Evolutionary conservation across 2,329 filamentous ascomycete species (phyloP), one percentile per base, ranked within the genome.

Genomic region (Colletotrichum lini): DNA sequence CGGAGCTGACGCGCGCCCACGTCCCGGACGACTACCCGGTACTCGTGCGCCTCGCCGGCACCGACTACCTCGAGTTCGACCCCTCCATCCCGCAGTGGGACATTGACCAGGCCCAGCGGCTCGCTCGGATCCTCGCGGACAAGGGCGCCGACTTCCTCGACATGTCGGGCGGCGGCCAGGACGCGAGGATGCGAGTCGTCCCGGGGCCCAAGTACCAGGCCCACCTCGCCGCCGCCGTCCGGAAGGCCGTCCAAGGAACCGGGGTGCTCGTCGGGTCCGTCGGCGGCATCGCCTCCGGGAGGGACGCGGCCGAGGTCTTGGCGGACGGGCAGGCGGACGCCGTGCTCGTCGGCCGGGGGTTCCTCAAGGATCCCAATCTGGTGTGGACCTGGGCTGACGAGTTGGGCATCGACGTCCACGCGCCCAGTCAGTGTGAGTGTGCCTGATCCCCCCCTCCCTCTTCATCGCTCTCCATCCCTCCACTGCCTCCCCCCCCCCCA

Each of bases 131-230:
- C 0, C 84, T 95, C 0, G 90, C 90, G 0, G 87, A 87, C 1
- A 83, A 81, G 23, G 93, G 93, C 2, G 87, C 95, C 7, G 93
- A 96, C 78, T 82, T 95, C 13, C 82, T 95, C 8, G 93, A 96
- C 76, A 86, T 95, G 26, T 91, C 89, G 9, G 88, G 87, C 1
- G 92, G 89, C 6, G 93, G 92, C 9, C 86, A 88, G 54, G 89
- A 94, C 76, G 83, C 86, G 3, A 79, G 81, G 54, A 89, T 90
- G 76, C 87, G 89, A 73, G 86, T 92, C 70, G 82, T 85, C n/a
- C 75, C 81, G 1, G 88, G 87, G 0, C 89, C 90, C 0, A 91
- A 86, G 0, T 95, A 94, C 81, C 93, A 95, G 80, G 90, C 87
- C 0, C 89, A 88, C 0, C 92, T 93, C 74, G 90, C 93, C 0